Evolutionary conservation across 441 rosid genomes (phyloP), one percentile per base, ranked within the genome.

Genomic region (Rhodomyrtus psidioides): DNA sequence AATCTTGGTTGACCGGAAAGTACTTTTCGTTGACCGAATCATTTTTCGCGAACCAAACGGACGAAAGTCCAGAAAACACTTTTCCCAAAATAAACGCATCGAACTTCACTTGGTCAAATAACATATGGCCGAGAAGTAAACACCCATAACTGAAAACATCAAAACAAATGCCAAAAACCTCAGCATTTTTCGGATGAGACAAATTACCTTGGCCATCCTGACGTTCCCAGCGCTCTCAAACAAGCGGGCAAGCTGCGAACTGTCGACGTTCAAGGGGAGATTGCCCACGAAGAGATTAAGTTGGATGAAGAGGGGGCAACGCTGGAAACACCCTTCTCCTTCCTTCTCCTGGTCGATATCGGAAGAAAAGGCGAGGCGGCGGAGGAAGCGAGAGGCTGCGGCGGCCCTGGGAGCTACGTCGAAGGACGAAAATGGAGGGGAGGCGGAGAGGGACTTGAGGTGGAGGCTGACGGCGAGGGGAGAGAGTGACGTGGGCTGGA

Each of bases 201-300:
- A 34, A 92, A 34, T 34, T 34, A 34, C 34, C 34, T 4, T 34
- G 34, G 34, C 34, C 34, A 34, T 34, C 34, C 34, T 34, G 34
- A 34, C 34, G 34, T 34, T 34, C 34, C 34, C 34, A 34, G 34
- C 4, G 34, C 34, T 34, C 34, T 34, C 34, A 4, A 34, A 34
- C 34, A 34, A 34, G 34, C 34, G 34, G 34, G 34, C 34, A 34
- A 34, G 34, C 34, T 34, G 34, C 4, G 58, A 97, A 99, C 94
- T 94, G 97, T 94, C 99, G 58, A 93, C 97, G 75, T 39, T 87
- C 83, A 97, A 97, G 28, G 99, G 96, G 84, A 97, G 98, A 88
- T 97, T 97, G 84, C 99, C 99, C 60, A 97, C 99, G 89, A 97
- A 95, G 83, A 97, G 90, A 42, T 95, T n/a, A n/a, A n/a, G n/a